A percentile compares a stretch with the other conserved stretches of the same genome.
Evolutionary conservation across 2,329 filamentous ascomycete genomes (phyloP).

Genomic region (Diaporthe ampelina): DNA sequence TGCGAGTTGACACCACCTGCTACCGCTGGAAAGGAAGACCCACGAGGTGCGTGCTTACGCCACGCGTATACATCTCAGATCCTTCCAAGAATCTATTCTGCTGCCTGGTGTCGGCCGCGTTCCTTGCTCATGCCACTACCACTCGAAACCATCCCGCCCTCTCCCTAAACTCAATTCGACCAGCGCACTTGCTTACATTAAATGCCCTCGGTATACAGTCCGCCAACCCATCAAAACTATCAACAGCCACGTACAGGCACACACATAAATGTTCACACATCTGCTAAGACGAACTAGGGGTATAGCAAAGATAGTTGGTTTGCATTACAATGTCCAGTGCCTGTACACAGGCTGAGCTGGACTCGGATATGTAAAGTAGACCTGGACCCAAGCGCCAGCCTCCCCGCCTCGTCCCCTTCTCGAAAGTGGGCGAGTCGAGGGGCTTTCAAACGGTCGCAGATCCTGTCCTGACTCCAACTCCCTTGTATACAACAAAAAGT

Average conservation of each 20-base stretch:
- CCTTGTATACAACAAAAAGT: conserved; percentile 22
- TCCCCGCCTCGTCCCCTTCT: conserved; percentile 14
- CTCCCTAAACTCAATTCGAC: conserved; percentile 26
- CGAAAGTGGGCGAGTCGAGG: conserved; percentile 6
- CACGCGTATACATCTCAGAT: conserved; percentile 10
- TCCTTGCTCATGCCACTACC: conserved; percentile 22
- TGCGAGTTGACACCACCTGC: background rate
- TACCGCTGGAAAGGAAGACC: background rate
- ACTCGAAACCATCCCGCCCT: conserved; percentile 11
- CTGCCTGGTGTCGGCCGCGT: conserved; percentile 32
- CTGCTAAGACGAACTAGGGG: background rate
- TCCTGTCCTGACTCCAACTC: conserved; percentile 30
- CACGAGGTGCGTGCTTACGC: conserved; percentile 13
- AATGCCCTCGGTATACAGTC: background rate
- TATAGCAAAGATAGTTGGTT: conserved; percentile 31
- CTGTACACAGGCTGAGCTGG: conserved; percentile 19
- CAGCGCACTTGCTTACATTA: background rate
- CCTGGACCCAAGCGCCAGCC: background rate
- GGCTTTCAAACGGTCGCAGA: background rate
- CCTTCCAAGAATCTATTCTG: conserved; percentile 37
- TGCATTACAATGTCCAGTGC: conserved; percentile 30
- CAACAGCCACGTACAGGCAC: background rate
- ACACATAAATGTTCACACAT: background rate
- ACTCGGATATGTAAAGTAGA: conserved; percentile 27
- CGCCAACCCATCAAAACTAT: too few species aligned